Base-by-base conservation (phyloP, 352 stramenopile genomes). In the Pythium volutum region DNA sequence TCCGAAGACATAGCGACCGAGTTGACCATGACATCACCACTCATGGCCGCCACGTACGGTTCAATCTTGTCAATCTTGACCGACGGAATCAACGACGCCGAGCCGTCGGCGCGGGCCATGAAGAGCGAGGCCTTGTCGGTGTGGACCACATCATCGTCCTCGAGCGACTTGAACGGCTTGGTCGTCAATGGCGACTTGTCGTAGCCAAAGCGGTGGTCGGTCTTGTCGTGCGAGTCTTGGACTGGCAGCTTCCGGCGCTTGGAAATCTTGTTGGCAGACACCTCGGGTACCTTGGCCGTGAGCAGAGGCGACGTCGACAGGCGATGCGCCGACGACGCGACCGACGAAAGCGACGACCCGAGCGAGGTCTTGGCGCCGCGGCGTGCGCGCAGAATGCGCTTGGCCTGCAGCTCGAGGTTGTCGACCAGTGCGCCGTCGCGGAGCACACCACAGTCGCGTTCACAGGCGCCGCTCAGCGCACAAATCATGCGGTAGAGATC, bases 391-490 rank as follows among this genome's bases (percentile, higher is more conserved):
- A 83, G 64, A 26, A 91, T 89, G 60, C 77, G 60, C 43, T 76
- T 77, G 18, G 79, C 82, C 33, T 73, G 67, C 11, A 64, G 66
- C 67, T 91, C 82, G 33, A 91, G 59, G 29, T 58, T 53, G 64
- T 91, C 82, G 60, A 91, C 80, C 20, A 91, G 73, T 60, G 76
- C 69, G 26, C 65, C 60, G 59, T 91, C 82, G 57, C 86, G 84
- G 16, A 91, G 75, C 60, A 89, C 76, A 29, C 89, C 89, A 25
- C 47, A 36, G 67, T 91, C 80, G 25, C 67, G 55, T 52, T 73
- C 70, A 48, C 82, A 91, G 22, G 82, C 82, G 55, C 53, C 62
- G 60, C 79, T 89, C 20, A 91, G 74, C 36, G 76, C 71, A 20
- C 66, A 70, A 57, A 91, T 78, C 18, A 89, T 58, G 46, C 59